A percentile compares a stretch with the other conserved stretches of the same genome.
Conservation (phyloP, 768 basidiomycete genomes). For the Zangia roseola region DNA sequence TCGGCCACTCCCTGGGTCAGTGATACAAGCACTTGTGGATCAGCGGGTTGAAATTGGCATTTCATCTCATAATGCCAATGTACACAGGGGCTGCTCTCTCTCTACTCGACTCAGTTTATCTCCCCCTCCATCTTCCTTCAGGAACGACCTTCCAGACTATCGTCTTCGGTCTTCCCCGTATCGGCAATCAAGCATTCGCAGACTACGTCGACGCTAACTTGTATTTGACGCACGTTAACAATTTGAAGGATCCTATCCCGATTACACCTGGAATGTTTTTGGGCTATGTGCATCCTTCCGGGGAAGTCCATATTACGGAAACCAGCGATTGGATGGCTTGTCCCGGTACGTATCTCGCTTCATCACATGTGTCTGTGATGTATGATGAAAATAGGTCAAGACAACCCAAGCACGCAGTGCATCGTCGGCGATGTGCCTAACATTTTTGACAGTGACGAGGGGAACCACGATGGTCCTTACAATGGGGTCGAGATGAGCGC, state of each 20-base stretch:
- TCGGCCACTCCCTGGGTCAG: slow-evolving; percentile 44
- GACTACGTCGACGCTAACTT: slow-evolving; percentile 48
- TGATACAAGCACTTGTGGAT: no score
- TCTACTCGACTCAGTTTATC: slow-evolving; percentile 36
- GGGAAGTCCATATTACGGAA: slow-evolving; percentile 44
- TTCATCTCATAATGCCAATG: no score
- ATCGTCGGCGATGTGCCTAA: slow-evolving; percentile 29
- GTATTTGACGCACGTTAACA: slow-evolving; percentile 51
- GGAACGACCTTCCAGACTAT: slow-evolving; percentile 28
- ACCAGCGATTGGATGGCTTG: slow-evolving; percentile 51
- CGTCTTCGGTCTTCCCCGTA: slow-evolving; percentile 37
- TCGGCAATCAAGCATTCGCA: slow-evolving; percentile 59
- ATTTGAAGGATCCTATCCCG: slow-evolving; percentile 43
- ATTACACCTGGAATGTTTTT: slow-evolving; percentile 31
- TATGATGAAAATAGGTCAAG: slow-evolving; percentile 43
- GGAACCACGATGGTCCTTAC: slow-evolving; percentile 46
- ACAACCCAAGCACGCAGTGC: slow-evolving; percentile 46
- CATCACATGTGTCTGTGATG: no score
- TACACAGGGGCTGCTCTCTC: slow-evolving; percentile 34
- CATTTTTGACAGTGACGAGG: slow-evolving; percentile 38
- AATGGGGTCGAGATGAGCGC: slow-evolving; percentile 20
- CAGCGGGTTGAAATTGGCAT: no score
- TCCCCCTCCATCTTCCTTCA: slow-evolving; percentile 32
- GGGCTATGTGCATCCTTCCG: slow-evolving; percentile 39
- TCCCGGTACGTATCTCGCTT: slow-evolving; percentile 34